phyloP scores from a whole-genome alignment of 805 yeast species.

The Teunomyces tritomae region DNA sequence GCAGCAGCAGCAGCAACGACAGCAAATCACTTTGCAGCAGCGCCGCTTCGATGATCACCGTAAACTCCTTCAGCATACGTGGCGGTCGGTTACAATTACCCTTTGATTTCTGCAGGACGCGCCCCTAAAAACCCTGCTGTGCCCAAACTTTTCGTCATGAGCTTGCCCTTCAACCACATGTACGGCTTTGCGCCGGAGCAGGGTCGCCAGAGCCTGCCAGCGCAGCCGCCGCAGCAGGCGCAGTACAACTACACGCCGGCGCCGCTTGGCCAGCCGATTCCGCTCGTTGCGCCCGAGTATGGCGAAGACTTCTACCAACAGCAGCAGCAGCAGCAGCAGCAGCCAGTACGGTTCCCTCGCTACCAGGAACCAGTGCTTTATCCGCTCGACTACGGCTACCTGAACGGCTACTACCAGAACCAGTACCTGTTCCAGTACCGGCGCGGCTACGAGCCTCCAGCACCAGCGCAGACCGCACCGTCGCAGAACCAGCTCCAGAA shows the following conservation, averaged over 20 bases:
- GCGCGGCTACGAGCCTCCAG: no score
- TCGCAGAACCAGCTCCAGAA: no score
- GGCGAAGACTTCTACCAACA: not conserved
- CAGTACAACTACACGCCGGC: not conserved
- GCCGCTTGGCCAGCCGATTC: no score
- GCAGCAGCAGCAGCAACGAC: not conserved
- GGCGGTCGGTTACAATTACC: not conserved
- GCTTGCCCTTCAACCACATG: constrained; percentile 5
- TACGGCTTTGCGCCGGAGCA: constrained; percentile 3
- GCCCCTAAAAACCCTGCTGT: not conserved
- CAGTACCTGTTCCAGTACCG: not conserved
- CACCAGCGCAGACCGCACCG: no score
- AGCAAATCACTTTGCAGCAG: not conserved
- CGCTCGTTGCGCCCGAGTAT: no score
- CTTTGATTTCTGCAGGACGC: not conserved
- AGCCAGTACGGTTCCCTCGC: no score
- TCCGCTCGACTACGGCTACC: not conserved
- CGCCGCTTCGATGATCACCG: constrained; percentile 16
- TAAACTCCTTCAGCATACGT: constrained; percentile 6
- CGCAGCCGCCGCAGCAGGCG: not conserved
- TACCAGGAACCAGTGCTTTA: not conserved
- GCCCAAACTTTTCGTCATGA: constrained; percentile 1
- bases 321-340: not conserved
- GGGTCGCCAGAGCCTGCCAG: not conserved
- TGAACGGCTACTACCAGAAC: not conserved